Percentiles rank a stretch among this genome's conserved stretches.
Conservation (phyloP, 257 asterid genomes). For the Paraleonurus japonicus region DNA sequence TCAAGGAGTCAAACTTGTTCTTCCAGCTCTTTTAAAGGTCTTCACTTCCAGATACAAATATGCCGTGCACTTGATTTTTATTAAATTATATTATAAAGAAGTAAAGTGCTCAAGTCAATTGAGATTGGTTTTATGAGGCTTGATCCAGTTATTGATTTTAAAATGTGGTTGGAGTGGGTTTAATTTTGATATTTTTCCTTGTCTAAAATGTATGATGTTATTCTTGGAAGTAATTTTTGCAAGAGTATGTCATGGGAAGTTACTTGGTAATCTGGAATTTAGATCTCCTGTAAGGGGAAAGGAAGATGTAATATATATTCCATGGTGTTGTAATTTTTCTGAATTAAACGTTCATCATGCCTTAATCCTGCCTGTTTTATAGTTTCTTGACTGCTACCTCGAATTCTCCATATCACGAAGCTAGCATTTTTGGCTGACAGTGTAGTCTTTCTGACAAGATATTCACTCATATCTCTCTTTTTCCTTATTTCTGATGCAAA, state of each 20-base stretch:
- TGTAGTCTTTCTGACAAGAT: neutral
- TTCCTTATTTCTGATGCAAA: neutral
- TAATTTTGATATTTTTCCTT: slow-evolving; percentile 6
- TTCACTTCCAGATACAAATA: slow-evolving; percentile 9
- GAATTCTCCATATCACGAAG: neutral
- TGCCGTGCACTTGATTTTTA: slow-evolving; percentile 11
- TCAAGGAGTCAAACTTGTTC: slow-evolving; percentile 97
- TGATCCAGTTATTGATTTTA: neutral
- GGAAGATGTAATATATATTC: neutral
- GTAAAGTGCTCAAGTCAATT: neutral
- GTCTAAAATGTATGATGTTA: neutral
- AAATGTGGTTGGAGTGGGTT: slow-evolving; percentile 9
- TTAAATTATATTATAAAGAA: neutral
- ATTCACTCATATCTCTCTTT: neutral
- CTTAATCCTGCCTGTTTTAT: neutral
- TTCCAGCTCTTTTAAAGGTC: slow-evolving; percentile 98
- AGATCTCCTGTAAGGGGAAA: neutral
- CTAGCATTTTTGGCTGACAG: neutral
- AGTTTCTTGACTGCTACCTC: neutral
- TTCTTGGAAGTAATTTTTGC: slow-evolving; percentile 12
- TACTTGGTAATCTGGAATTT: slow-evolving; percentile 20
- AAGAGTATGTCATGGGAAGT: slow-evolving; percentile 1
- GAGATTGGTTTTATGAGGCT: slow-evolving; percentile 20
- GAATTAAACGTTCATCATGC: slow-evolving; percentile 15
- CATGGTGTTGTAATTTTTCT: neutral